Conservation (phyloP, 2,329 filamentous ascomycete species). For the Aspergillus niger region DNA sequence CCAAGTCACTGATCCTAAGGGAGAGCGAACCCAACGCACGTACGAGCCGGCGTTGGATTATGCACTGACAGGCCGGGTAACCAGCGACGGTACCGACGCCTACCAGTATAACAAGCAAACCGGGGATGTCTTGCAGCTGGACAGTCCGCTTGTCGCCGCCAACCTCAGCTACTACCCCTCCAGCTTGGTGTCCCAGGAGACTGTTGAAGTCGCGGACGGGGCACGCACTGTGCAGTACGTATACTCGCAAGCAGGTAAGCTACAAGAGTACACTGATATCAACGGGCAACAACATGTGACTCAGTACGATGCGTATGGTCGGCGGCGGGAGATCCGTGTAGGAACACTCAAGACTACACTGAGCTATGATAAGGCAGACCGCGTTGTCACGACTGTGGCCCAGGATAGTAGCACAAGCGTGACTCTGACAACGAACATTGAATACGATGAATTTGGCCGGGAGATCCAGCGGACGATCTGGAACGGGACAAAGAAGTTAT, state of each 20-base stretch:
- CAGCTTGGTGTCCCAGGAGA: neutral
- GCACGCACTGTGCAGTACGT: neutral
- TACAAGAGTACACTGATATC: constrained; percentile 12
- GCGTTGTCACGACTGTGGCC: neutral
- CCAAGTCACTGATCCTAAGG: neutral
- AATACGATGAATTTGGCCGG: constrained; percentile 4
- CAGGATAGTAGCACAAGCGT: neutral
- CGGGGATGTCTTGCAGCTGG: neutral
- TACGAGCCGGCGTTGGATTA: constrained; percentile 4
- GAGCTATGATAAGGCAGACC: neutral
- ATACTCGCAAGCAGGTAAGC: constrained; percentile 14
- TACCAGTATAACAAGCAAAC: constrained; percentile 8
- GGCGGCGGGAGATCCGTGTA: neutral
- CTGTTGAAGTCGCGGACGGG: neutral
- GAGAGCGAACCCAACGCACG: neutral
- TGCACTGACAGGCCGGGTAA: neutral
- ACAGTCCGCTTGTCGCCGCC: neutral
- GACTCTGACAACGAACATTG: neutral
- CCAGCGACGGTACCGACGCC: neutral
- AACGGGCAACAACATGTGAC: constrained; percentile 11
- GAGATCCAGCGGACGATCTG: neutral
- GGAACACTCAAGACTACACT: neutral
- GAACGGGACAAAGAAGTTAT: neutral
- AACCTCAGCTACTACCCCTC: constrained; percentile 1
- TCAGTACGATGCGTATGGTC: constrained; percentile 6